These are phyloP conservation scores for Colletotrichum cereale DNA, from an alignment of 2,329 filamentous ascomycete species.

Conservation along the genomic window DNA sequence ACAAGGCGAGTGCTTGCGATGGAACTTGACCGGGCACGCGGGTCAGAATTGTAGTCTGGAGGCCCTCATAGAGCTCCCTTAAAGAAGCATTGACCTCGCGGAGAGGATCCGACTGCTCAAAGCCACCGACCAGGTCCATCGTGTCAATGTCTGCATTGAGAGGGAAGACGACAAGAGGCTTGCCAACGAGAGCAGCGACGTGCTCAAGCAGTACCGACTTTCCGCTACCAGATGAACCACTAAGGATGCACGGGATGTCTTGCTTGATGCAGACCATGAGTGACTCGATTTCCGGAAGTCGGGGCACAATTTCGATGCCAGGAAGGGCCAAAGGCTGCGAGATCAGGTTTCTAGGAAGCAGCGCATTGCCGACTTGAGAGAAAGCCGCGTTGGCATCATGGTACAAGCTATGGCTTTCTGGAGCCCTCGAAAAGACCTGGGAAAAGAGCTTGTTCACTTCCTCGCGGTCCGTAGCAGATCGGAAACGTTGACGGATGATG, in stretches of 20 bases:
- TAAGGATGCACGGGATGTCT: constrained; percentile 89
- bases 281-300: constrained; percentile 83
- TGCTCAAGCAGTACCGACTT: constrained; percentile 86
- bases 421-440: constrained; percentile 68
- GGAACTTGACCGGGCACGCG: constrained; percentile 62
- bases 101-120: constrained; percentile 90
- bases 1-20: constrained; percentile 60
- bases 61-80: constrained; percentile 61
- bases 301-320: constrained; percentile 62
- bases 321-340: constrained; percentile 66
- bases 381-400: constrained; percentile 75
- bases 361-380: constrained; percentile 85
- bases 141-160: constrained; percentile 97
- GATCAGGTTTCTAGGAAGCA: constrained; percentile 71
- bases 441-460: constrained; percentile 76
- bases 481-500: constrained; percentile 89
- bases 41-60: constrained; percentile 64
- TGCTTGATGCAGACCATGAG: constrained; percentile 88
- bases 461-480: constrained; percentile 75
- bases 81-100: constrained; percentile 74
- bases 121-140: constrained; percentile 96
- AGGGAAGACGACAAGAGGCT: constrained; percentile 82
- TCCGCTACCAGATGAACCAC: constrained; percentile 86
- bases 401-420: constrained; percentile 73
- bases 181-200: constrained; percentile 83